These are phyloP conservation scores for Achlya hypogyna DNA, from an alignment of 352 stramenopile genomes.

Conservation along the genomic window DNA sequence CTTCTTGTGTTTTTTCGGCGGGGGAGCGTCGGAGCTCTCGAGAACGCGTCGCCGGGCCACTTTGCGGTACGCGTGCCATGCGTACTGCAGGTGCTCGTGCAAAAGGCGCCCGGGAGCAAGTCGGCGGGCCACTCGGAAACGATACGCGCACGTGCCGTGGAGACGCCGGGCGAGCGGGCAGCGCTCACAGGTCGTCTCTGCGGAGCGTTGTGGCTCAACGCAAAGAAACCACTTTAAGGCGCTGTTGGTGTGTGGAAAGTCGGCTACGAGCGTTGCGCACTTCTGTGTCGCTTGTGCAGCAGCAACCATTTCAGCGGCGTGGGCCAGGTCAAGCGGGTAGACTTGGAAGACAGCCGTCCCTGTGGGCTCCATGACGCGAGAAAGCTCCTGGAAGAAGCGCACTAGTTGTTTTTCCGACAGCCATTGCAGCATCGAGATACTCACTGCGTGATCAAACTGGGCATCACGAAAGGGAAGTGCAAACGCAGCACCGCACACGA, in stretches of 20 bases:
- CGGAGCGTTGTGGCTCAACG: conserved; percentile 10
- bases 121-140: background rate
- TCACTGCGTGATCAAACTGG: conserved; percentile 42
- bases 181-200: background rate
- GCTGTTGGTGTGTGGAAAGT: conserved; percentile 52
- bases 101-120: background rate
- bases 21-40: background rate
- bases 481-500: conserved; percentile 38
- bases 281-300: conserved; percentile 40
- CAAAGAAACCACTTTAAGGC: conserved; percentile 75
- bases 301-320: conserved; percentile 52
- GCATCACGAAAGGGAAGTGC: conserved; percentile 31
- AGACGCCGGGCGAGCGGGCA: conserved; percentile 7
- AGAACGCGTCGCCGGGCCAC: background rate
- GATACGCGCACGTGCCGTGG: conserved; percentile 7
- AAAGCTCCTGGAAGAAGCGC: conserved; percentile 48
- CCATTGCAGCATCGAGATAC: conserved; percentile 81
- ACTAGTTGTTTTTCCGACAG: conserved; percentile 45
- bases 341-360: conserved; percentile 54
- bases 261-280: conserved; percentile 48
- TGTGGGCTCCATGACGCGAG: conserved; percentile 14
- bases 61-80: conserved; percentile 6
- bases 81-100: conserved; percentile 9
- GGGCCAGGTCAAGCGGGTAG: conserved; percentile 41
- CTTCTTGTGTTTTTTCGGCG: background rate